phyloP scores from a whole-genome alignment of 768 basidiomycete genomes.

The Hericium rajendrae region DNA sequence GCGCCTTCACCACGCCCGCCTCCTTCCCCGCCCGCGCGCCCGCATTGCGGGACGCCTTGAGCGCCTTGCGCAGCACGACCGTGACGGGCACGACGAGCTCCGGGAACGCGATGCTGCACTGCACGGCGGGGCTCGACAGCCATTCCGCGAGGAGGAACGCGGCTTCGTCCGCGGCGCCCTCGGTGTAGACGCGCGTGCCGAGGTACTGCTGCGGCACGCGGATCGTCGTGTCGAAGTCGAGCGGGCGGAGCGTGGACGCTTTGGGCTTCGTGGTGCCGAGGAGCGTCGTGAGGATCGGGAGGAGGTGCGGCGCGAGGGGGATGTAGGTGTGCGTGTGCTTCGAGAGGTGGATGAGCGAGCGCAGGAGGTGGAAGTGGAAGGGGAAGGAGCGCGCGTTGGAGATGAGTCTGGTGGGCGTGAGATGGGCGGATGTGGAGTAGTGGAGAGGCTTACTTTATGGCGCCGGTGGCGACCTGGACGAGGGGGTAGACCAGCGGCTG shows the following conservation, averaged over 20 bases:
- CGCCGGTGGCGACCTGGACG: conserved; percentile 88
- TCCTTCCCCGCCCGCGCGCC: conserved; percentile 39
- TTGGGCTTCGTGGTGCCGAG: conserved; percentile 68
- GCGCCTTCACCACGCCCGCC: conserved; percentile 51
- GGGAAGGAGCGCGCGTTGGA: conserved; percentile 89
- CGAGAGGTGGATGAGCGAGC: conserved; percentile 80
- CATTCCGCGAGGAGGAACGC: conserved; percentile 74
- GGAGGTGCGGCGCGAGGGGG: conserved; percentile 77
- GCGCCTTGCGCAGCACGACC: conserved; percentile 56
- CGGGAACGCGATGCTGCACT: conserved; percentile 87
- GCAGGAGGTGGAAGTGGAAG: conserved; percentile 86
- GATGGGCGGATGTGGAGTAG: neutral
- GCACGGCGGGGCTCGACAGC: conserved; percentile 59
- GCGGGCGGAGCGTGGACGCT: conserved; percentile 74
- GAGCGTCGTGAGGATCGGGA: conserved; percentile 75
- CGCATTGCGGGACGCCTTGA: conserved; percentile 50
- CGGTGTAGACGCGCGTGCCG: conserved; percentile 78
- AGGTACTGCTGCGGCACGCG: conserved; percentile 83
- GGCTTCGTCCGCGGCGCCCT: conserved; percentile 76
- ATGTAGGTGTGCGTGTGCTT: conserved; percentile 80
- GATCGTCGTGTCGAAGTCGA: conserved; percentile 83
- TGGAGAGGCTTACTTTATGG: conserved; percentile 63
- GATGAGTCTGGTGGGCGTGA: conserved; percentile 50
- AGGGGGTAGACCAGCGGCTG: conserved; percentile 90
- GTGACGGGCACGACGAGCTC: conserved; percentile 79